Conservation (phyloP, 2,329 filamentous ascomycete genomes). For the Cladosporium sp. region DNA sequence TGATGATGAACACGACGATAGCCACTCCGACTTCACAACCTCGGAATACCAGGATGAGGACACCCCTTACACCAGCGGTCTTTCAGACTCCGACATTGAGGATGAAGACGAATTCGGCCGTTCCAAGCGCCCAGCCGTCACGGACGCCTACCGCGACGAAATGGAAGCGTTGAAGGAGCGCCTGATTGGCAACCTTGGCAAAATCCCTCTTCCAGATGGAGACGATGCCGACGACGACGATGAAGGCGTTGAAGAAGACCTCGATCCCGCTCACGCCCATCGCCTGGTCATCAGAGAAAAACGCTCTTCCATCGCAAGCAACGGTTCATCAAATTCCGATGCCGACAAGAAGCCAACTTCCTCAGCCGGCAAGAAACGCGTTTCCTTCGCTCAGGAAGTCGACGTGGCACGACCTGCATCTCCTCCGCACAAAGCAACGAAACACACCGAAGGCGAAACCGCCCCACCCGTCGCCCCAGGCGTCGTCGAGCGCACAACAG, state of each 20-base stretch:
- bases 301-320: constrained; percentile 14
- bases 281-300: constrained; percentile 46
- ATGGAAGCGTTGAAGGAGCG: constrained; percentile 84
- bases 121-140: constrained; percentile 61
- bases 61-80: constrained; percentile 39
- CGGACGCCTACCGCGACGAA: constrained; percentile 68
- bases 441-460: constrained; percentile 22
- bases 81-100: constrained; percentile 55
- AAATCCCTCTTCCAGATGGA: constrained; percentile 30
- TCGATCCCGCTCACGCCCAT: constrained; percentile 52
- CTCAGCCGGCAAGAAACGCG: constrained; percentile 55
- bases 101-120: constrained; percentile 74
- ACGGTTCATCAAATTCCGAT: constrained; percentile 15
- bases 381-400: constrained; percentile 71
- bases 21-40: constrained; percentile 32
- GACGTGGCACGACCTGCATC: constrained; percentile 57
- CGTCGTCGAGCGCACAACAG: constrained; percentile 38
- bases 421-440: constrained; percentile 30
- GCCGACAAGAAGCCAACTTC: constrained; percentile 31
- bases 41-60: constrained; percentile 35
- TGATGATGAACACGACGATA: constrained; percentile 46
- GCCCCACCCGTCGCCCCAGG: constrained; percentile 35
- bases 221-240: constrained; percentile 23
- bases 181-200: constrained; percentile 60
- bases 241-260: constrained; percentile 28